Percentiles rank a stretch among this genome's conserved stretches.
These are phyloP conservation scores for Cyberlindnera misumaiensis DNA, from an alignment of 805 yeast genomes.

Conservation along the genomic window DNA sequence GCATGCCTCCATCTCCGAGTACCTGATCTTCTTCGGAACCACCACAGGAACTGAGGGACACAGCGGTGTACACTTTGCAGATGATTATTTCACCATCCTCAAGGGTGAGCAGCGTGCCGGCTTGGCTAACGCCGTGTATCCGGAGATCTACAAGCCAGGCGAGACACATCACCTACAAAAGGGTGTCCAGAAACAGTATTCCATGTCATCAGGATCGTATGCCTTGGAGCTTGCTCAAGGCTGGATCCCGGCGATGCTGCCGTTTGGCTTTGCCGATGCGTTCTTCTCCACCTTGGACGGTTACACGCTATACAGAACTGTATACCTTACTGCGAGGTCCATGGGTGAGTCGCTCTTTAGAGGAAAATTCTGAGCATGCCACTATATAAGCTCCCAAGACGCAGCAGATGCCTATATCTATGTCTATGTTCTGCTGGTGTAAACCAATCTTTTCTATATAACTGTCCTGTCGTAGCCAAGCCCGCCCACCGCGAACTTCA, in stretches of 20 bases:
- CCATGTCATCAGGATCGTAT: conserved; percentile 75
- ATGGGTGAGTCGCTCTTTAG: conserved; percentile 61
- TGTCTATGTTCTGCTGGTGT: too few relatives aligned
- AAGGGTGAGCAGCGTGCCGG: conserved; percentile 76
- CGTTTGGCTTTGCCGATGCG: conserved; percentile 86
- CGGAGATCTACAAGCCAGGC: conserved; percentile 81
- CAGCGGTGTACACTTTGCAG: conserved; percentile 93
- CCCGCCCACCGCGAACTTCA: too few relatives aligned
- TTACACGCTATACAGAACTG: conserved; percentile 61
- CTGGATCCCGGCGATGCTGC: conserved; percentile 97
- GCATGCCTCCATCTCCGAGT: conserved; percentile 92
- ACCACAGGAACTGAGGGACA: conserved; percentile 96
- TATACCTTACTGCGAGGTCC: conserved; percentile 66
- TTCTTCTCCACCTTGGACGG: conserved; percentile 76
- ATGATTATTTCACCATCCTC: conserved; percentile 90
- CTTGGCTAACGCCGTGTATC: conserved; percentile 49
- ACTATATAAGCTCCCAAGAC: too few relatives aligned
- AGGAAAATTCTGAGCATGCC: conserved; percentile 49
- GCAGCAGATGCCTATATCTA: too few relatives aligned
- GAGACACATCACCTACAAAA: conserved; percentile 72
- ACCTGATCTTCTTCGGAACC: conserved; percentile 87
- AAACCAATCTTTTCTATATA: too few relatives aligned
- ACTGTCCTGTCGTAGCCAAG: too few relatives aligned
- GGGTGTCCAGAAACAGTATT: conserved; percentile 77
- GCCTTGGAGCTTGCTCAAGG: conserved; percentile 97